phyloP scores from a whole-genome alignment of 2,329 filamentous ascomycete species.

The Kalmusia sp. region DNA sequence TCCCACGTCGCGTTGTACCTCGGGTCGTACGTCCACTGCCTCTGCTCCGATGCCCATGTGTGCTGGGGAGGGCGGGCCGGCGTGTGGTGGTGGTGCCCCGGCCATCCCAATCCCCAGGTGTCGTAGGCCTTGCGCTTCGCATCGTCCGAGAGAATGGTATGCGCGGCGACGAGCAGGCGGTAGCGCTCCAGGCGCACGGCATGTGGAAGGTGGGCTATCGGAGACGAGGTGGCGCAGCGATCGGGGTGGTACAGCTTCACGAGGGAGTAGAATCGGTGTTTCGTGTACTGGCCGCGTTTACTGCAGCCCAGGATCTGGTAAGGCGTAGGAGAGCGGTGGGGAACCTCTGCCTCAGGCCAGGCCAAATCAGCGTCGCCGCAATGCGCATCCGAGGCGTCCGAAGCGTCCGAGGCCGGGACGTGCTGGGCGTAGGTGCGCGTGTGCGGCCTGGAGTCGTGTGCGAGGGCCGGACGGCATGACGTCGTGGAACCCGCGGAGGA shows the following conservation, averaged over 20 bases:
- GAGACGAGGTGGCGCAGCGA: slow-evolving; percentile 51
- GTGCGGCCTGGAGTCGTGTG: slow-evolving; percentile 30
- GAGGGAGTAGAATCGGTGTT: slow-evolving; percentile 84
- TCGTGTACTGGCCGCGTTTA: slow-evolving; percentile 74
- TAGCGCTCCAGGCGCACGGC: slow-evolving; percentile 83
- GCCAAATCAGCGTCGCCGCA: slow-evolving; percentile 28
- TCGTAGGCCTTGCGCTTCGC: slow-evolving; percentile 83
- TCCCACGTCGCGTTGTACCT: slow-evolving; percentile 93
- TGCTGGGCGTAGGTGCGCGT: slow-evolving; percentile 39
- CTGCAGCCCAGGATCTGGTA: slow-evolving; percentile 85
- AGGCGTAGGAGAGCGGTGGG: slow-evolving; percentile 69
- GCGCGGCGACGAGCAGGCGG: slow-evolving; percentile 83
- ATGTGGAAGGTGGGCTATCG: slow-evolving; percentile 58
- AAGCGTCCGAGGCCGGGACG: slow-evolving; percentile 15
- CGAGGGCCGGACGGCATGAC: slow-evolving; percentile 51
- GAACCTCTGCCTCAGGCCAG: slow-evolving; percentile 44
- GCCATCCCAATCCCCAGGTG: slow-evolving; percentile 81
- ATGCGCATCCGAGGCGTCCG: slow-evolving; percentile 13
- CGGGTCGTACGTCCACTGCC: slow-evolving; percentile 49
- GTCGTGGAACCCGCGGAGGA: slow-evolving; percentile 31
- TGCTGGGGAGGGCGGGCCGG: slow-evolving; percentile 26
- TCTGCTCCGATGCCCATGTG: slow-evolving; percentile 34
- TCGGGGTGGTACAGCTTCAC: slow-evolving; percentile 98
- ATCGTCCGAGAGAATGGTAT: slow-evolving; percentile 85
- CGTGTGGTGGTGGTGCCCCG: slow-evolving; percentile 36